A percentile compares a stretch with the other conserved stretches of the same genome.
phyloP scores from a whole-genome alignment of 129 eudicot genomes.

The sunflower (Helianthus annuus) region HanXRQr2.0-SUNRISE NC_035441.2:95604059-95604558 shows the following conservation, averaged over 20 bases:
- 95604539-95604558: slow-evolving; percentile 25
- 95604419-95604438: not conserved
- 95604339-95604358: not conserved
- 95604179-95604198: too few relatives aligned
- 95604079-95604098: too few relatives aligned
- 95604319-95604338: too few relatives aligned
- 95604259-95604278: not conserved
- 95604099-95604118: too few relatives aligned
- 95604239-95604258: not conserved
- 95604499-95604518: not conserved
- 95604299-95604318: not conserved
- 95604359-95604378: too few relatives aligned
- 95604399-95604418: too few relatives aligned
- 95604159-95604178: too few relatives aligned
- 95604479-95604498: not conserved
- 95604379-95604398: too few relatives aligned
- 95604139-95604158: too few relatives aligned
- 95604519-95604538: not conserved
- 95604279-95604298: not conserved
- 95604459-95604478: not conserved
- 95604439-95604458: not conserved
- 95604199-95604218: not conserved
- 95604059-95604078: too few relatives aligned
- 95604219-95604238: not conserved
- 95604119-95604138: too few relatives aligned